These are phyloP conservation scores for Neoboletus magnificus DNA, from an alignment of 768 basidiomycete species.

Conservation along the genomic window DNA sequence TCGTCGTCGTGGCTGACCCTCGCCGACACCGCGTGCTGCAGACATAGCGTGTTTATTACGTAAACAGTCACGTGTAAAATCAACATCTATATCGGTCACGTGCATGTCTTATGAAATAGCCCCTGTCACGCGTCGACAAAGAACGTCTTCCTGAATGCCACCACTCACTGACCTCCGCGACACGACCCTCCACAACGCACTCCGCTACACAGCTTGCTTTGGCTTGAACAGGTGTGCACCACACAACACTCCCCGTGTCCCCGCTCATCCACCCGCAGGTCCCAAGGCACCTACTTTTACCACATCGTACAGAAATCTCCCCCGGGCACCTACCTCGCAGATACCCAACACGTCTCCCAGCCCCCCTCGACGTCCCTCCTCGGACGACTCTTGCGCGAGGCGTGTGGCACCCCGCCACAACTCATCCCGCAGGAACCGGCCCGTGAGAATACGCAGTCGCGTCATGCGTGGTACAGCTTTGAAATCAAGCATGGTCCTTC, in stretches of 20 bases:
- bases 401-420: background rate
- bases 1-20: conserved; percentile 14
- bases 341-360: no score
- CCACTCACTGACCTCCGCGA: no score
- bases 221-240: no score
- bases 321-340: no score
- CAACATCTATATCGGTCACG: conserved; percentile 25
- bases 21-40: conserved; percentile 11
- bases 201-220: no score
- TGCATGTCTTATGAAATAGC: conserved; percentile 18
- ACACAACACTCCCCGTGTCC: no score
- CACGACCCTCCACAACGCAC: no score
- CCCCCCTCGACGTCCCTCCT: background rate
- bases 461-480: background rate
- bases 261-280: no score
- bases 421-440: no score
- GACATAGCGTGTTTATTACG: conserved; percentile 29
- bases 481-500: background rate
- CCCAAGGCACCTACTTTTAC: no score
- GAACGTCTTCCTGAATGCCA: no score
- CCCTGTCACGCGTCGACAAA: conserved; percentile 10
- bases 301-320: no score
- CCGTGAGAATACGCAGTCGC: background rate
- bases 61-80: conserved; percentile 28
- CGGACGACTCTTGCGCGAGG: conserved; percentile 4